Base-by-base conservation (phyloP, 148 eudicot genomes). In the Fagopyrum esculentum region DNA sequence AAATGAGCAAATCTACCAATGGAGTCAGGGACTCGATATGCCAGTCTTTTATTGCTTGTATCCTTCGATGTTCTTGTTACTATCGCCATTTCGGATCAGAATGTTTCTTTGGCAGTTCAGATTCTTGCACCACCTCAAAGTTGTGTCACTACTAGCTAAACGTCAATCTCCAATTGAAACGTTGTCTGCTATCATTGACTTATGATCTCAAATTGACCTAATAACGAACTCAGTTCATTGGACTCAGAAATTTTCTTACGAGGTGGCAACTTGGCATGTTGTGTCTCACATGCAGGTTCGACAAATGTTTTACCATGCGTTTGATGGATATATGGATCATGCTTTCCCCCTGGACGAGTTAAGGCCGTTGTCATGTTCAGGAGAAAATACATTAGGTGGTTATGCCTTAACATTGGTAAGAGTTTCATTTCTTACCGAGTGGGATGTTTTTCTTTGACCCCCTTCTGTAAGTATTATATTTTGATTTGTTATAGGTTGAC, bases 301-400 rank as follows among this genome's bases (percentile, higher is more conserved):
- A 19, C 94, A 78, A 74, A 95, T 95, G 99, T 95, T 95, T 79
- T 95, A 92, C 77, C 99, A 95, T 81, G 99, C 99, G 57, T 95
- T 95, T 82, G 80, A 89, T 81, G 99, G 99, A 72, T 95, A 95
- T 77, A 95, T 95, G 99, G 83, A 92, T 4, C 81, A 95, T 83
- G 99, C 99, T 78, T 95, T 95, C 77, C 99, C 99, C 69, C 93
- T 77, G 40, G 99, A 95, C 82, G 99, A 92, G 81, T 81, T 95
- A 74, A 90, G 81, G 80, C 99, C 99, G 69, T 81, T 90, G 72
- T 92, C 99, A 22, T 95, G 99, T 76, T 83, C 75, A 57, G 99
- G 99, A 29, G 99, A 92, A 87, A 97, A 95, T 80, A 86, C 99
- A 26, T 90, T 95, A 79, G 99, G 99, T 71, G 96, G 99, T 76